These are phyloP conservation scores for Claviceps quebecensis DNA, from an alignment of 2,329 filamentous ascomycete species.

Conservation along the genomic window DNA sequence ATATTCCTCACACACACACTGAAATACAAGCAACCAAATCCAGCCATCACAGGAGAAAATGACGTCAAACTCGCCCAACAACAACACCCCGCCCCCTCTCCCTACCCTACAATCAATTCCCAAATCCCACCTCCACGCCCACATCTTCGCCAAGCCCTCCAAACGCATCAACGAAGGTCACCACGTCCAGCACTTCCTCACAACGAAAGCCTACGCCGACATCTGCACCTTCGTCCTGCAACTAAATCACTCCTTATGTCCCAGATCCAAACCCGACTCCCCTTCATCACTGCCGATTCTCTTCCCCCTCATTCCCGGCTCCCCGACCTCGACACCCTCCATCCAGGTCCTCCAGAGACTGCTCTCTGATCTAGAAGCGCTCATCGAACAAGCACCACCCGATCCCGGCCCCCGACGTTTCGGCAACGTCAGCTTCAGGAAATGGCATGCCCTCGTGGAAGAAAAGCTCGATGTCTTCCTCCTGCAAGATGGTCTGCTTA, in stretches of 20 bases:
- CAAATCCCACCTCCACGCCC: constrained; percentile 22
- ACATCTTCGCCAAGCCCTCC: constrained; percentile 48
- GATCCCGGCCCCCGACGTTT: constrained; percentile 78
- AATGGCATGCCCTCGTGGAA: constrained; percentile 62
- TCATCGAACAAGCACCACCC: constrained; percentile 69
- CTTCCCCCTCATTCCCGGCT: constrained; percentile 26
- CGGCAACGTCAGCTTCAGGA: constrained; percentile 81
- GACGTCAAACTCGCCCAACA: constrained; percentile 2
- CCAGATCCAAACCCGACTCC: constrained; percentile 34
- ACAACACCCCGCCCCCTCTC: constrained; percentile 9
- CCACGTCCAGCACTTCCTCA: constrained; percentile 70
- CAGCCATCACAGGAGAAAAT: not conserved
- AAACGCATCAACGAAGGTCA: constrained; percentile 78
- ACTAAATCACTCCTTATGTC: constrained; percentile 77
- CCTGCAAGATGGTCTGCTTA: constrained; percentile 13
- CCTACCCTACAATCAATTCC: constrained; percentile 35
- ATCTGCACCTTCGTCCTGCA: constrained; percentile 80
- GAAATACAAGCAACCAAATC: not conserved
- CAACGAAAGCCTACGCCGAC: constrained; percentile 70
- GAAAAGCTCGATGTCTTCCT: constrained; percentile 32
- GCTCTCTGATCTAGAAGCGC: constrained; percentile 45
- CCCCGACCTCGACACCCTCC: constrained; percentile 30
- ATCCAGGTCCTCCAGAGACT: constrained; percentile 53
- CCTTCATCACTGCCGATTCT: constrained; percentile 19
- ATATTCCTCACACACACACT: no score